A percentile compares a stretch with the other conserved stretches of the same genome.
phyloP scores from a whole-genome alignment of 2,329 filamentous ascomycete species.

The Colletotrichum tabaci region DNA sequence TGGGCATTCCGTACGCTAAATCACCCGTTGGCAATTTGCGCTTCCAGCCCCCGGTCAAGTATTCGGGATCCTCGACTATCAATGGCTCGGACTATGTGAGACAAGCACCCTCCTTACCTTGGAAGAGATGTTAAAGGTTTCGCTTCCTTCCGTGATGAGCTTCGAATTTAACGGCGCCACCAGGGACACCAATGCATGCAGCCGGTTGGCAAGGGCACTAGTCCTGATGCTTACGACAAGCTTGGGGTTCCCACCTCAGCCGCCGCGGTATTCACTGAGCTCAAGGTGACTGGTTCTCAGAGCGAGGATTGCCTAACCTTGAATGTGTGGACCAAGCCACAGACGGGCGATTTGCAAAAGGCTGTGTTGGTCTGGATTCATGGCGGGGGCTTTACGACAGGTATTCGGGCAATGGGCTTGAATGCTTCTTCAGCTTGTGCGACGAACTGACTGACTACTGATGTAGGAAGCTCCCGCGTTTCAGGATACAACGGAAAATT shows the following conservation, averaged over 20 bases:
- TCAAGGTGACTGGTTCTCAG: not conserved
- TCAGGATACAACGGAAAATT: conserved; percentile 53
- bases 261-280: not conserved
- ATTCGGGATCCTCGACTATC: conserved; percentile 7
- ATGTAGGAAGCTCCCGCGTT: conserved; percentile 15
- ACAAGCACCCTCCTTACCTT: not conserved
- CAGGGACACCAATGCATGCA: conserved; percentile 37
- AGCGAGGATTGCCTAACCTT: conserved; percentile 56
- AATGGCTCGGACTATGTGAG: conserved; percentile 34
- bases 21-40: conserved; percentile 59
- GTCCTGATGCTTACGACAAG: conserved; percentile 43
- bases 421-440: no score
- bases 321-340: conserved; percentile 57
- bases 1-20: conserved; percentile 52
- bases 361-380: conserved; percentile 62
- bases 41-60: conserved; percentile 52
- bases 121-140: no score
- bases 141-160: no score
- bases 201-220: conserved; percentile 11
- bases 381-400: conserved; percentile 57
- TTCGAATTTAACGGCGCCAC: not conserved
- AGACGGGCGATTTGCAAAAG: conserved; percentile 50
- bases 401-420: not conserved
- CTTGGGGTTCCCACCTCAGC: conserved; percentile 15
- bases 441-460: conserved; percentile 7